Percentiles rank a stretch among this genome's conserved stretches.
phyloP scores from a whole-genome alignment of 495 filamentous ascomycete species.

The Aspergillus saccharolyticus region DNA sequence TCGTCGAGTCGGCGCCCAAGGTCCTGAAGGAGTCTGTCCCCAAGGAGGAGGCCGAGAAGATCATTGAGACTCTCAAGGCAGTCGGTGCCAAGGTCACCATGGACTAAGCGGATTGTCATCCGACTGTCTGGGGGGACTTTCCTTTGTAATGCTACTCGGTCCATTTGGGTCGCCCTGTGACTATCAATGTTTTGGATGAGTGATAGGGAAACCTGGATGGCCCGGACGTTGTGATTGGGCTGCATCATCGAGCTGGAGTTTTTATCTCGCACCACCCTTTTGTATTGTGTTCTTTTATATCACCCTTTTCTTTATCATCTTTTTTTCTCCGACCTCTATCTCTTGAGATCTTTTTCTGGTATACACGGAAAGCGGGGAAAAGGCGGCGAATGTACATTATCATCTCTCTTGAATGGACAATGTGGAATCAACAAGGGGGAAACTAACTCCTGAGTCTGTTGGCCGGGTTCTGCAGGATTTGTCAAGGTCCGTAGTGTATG shows the following conservation, averaged over 20 bases:
- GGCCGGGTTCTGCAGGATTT: neutral
- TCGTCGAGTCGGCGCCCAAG: constrained; percentile 97
- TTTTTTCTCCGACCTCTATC: constrained; percentile 23
- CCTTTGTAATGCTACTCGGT: constrained; percentile 1
- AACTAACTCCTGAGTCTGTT: neutral
- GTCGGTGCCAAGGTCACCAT: constrained; percentile 82
- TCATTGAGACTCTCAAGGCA: constrained; percentile 86
- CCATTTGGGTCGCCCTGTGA: neutral
- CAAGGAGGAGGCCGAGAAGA: constrained; percentile 99
- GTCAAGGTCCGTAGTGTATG: neutral
- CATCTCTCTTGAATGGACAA: constrained; percentile 34
- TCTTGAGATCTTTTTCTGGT: constrained; percentile 17
- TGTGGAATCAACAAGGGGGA: constrained; percentile 24
- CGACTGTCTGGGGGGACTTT: neutral
- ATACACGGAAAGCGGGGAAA: constrained; percentile 19
- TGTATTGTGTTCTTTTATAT: constrained; percentile 16
- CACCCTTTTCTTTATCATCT: constrained; percentile 16
- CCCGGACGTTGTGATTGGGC: constrained; percentile 14
- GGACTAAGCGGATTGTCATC: constrained; percentile 57
- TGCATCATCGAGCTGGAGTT: constrained; percentile 26
- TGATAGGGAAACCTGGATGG: constrained; percentile 6
- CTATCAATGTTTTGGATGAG: constrained; percentile 4
- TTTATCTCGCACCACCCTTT: constrained; percentile 12
- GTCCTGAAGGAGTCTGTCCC: constrained; percentile 95
- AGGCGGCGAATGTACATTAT: constrained; percentile 45